A percentile compares a stretch with the other conserved stretches of the same genome.
phyloP scores from a whole-genome alignment of 2,329 filamentous ascomycete species.

The Phyllosticta citribraziliensis region DNA sequence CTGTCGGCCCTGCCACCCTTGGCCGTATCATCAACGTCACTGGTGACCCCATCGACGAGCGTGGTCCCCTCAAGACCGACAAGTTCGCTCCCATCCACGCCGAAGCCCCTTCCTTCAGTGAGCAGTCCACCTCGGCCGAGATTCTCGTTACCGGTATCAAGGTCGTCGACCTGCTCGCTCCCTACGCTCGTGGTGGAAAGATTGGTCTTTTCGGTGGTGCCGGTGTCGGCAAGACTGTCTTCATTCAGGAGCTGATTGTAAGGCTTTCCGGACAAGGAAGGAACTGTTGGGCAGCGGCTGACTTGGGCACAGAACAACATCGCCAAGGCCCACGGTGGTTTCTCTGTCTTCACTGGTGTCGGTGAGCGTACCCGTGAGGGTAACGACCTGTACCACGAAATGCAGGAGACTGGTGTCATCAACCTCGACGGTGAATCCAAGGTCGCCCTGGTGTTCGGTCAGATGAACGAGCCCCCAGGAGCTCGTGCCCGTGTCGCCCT shows the following conservation, averaged over 20 bases:
- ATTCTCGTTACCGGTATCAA: slow-evolving; percentile 99
- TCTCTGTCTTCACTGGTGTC: slow-evolving; percentile 99
- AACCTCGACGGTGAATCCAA: slow-evolving; percentile 98
- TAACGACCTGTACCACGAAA: slow-evolving; percentile 99
- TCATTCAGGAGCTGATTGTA: slow-evolving; percentile 99
- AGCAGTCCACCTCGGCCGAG: slow-evolving; percentile 94
- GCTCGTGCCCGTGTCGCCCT: slow-evolving; percentile 99
- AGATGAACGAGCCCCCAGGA: slow-evolving; percentile 99
- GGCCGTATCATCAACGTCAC: slow-evolving; percentile 99
- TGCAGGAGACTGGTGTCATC: slow-evolving; percentile 99
- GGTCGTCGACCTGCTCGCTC: slow-evolving; percentile 97
- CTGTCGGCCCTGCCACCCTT: slow-evolving; percentile 85
- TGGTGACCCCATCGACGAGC: slow-evolving; percentile 99
- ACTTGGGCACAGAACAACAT: slow-evolving; percentile 75
- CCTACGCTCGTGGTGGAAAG: slow-evolving; percentile 99
- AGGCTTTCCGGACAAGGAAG: slow-evolving; percentile 18
- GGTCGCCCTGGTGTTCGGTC: slow-evolving; percentile 98
- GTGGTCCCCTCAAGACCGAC: slow-evolving; percentile 90
- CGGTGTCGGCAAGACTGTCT: slow-evolving; percentile 99
- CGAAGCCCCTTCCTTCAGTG: slow-evolving; percentile 82
- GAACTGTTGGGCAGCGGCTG: slow-evolving; percentile 13
- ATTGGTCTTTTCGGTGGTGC: slow-evolving; percentile 99
- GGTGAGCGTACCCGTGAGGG: slow-evolving; percentile 99
- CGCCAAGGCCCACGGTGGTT: slow-evolving; percentile 99
- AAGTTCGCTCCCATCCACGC: slow-evolving; percentile 88